These are phyloP conservation scores for Camellia japonica DNA, from an alignment of 148 eudicot genomes.

Conservation along the genomic window DNA sequence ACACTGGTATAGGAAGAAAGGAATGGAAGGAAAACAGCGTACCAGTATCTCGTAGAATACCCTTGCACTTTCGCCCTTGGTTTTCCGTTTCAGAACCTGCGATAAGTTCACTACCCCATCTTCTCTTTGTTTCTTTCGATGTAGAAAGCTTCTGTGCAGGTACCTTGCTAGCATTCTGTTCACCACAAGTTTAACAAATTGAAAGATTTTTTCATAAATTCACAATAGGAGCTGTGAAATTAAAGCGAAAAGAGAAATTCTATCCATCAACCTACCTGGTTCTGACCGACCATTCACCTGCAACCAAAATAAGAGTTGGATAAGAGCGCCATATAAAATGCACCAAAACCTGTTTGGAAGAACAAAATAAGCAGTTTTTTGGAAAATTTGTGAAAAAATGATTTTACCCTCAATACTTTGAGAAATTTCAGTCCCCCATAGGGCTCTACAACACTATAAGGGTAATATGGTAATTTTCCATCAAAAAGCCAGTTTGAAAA, in stretches of 20 bases:
- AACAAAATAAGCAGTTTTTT: no score
- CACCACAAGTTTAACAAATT: neutral
- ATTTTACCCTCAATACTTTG: no score
- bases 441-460: no score
- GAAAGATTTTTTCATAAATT: neutral
- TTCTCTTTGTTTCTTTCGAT: slow-evolving; percentile 32
- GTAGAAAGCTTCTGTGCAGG: slow-evolving; percentile 35
- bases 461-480: no score
- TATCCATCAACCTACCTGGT: slow-evolving; percentile 48
- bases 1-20: neutral
- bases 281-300: slow-evolving; percentile 65
- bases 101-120: slow-evolving; percentile 42
- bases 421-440: no score
- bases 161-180: slow-evolving; percentile 57
- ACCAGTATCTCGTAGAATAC: slow-evolving; percentile 89
- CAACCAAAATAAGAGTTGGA: slow-evolving; percentile 25
- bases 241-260: neutral
- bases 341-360: neutral
- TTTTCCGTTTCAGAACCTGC: slow-evolving; percentile 49
- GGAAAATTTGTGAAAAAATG: no score
- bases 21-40: slow-evolving; percentile 6
- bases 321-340: slow-evolving; percentile 4
- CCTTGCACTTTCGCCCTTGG: slow-evolving; percentile 63
- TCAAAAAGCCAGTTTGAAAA: no score
- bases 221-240: neutral